phyloP scores from a whole-genome alignment of 441 rosid species.

The Populus hybrid region DNA sequence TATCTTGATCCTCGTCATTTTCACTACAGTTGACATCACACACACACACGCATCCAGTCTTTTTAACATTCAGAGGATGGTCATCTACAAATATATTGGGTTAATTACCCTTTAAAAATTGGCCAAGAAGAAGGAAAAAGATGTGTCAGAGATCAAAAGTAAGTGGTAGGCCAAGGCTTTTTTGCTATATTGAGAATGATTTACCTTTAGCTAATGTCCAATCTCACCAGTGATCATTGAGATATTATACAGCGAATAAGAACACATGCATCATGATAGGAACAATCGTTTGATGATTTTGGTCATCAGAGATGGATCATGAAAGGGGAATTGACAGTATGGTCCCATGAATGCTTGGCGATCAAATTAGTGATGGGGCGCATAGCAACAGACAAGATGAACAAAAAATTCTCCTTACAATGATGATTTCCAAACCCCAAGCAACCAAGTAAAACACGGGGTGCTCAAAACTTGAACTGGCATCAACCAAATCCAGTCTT shows the following conservation, averaged over 20 bases:
- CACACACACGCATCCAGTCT: too few relatives aligned
- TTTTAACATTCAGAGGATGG: too few relatives aligned
- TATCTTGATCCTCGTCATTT: background rate
- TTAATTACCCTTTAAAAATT: background rate
- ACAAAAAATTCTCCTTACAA: constrained; percentile 2
- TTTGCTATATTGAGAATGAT: background rate
- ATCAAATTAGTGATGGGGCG: background rate
- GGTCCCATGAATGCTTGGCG: constrained; percentile 12
- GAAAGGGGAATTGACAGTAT: background rate
- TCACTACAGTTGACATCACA: background rate
- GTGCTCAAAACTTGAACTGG: background rate
- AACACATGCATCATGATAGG: background rate
- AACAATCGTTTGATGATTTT: background rate
- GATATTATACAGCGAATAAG: background rate
- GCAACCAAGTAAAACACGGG: constrained; percentile 7
- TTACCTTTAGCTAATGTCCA: background rate
- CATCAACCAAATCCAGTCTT: background rate
- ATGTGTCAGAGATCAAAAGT: background rate
- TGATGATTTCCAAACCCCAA: constrained; percentile 9
- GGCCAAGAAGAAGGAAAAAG: background rate
- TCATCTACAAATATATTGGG: too few relatives aligned
- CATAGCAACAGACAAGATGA: background rate
- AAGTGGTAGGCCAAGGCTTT: background rate
- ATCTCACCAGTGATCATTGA: background rate
- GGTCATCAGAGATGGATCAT: background rate